A percentile compares a stretch with the other conserved stretches of the same genome.
Evolutionary conservation across 768 basidiomycete genomes (phyloP).

Genomic region (Lentinula sp.): DNA sequence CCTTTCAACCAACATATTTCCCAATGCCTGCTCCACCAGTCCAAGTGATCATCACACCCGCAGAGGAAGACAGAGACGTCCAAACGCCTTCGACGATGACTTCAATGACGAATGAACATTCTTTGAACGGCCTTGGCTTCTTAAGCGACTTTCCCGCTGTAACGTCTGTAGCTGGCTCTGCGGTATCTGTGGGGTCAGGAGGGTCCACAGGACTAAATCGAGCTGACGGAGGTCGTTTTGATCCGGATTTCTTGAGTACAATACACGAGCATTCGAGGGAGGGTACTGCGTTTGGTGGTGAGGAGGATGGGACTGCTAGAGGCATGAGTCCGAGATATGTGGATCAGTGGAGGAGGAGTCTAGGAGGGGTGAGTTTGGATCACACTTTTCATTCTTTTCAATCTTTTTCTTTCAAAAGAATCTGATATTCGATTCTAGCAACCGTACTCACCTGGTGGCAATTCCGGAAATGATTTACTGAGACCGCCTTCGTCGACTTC

Average conservation of each 20-base stretch:
- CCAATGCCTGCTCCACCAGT: slow-evolving; percentile 6
- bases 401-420: background rate
- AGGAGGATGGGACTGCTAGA: background rate
- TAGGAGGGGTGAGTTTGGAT: background rate
- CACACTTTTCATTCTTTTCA: background rate
- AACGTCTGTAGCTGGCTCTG: background rate
- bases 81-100: slow-evolving; percentile 4
- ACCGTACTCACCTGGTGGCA: background rate
- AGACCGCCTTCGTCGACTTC: slow-evolving; percentile 1
- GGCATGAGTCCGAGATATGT: background rate
- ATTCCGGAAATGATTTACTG: background rate
- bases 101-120: slow-evolving; percentile 1
- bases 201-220: background rate
- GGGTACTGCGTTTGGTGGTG: background rate
- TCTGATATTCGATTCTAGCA: background rate
- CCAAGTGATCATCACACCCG: background rate
- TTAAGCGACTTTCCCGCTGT: background rate
- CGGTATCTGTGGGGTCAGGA: background rate
- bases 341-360: slow-evolving; percentile 4
- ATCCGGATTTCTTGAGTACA: background rate
- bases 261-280: slow-evolving; percentile 8
- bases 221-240: background rate
- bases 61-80: slow-evolving; percentile 1
- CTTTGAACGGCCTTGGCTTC: background rate
- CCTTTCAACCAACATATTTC: background rate